These are phyloP conservation scores for Digitaria exilis DNA, from an alignment of 202 grass and related monocot species.

Conservation along the genomic window DNA sequence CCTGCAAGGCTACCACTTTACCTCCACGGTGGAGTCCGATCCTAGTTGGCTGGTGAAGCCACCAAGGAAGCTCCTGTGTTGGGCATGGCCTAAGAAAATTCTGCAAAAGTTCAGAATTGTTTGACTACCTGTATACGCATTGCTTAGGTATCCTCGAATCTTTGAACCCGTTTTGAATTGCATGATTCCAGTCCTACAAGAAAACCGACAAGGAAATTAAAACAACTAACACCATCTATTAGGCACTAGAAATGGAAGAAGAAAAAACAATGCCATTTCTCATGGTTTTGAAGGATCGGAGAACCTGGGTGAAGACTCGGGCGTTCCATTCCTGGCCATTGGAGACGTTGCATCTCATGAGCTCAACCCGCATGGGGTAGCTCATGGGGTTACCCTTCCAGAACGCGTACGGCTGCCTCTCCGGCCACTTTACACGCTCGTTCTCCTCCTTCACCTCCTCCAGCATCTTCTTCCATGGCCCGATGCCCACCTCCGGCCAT, in stretches of 20 bases:
- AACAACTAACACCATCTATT: background rate
- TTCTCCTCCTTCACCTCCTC: conserved; percentile 54
- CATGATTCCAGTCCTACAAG: conserved; percentile 46
- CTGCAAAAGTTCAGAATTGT: no score
- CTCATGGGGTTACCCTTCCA: conserved; percentile 60
- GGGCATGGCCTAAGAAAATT: no score
- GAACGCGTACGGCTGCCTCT: conserved; percentile 63
- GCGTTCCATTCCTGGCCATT: conserved; percentile 49
- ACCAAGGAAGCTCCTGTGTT: no score
- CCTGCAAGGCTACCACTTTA: no score
- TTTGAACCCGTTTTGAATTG: conserved; percentile 46
- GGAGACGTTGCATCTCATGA: conserved; percentile 53
- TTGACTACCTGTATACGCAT: conserved; percentile 59
- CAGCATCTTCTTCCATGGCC: conserved; percentile 51
- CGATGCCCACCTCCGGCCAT: conserved; percentile 69
- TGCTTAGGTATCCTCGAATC: conserved; percentile 67
- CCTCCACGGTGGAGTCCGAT: no score
- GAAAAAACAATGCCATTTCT: no score
- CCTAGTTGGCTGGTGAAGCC: no score
- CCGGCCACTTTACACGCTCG: conserved; percentile 49
- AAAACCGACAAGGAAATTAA: background rate
- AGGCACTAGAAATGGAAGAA: background rate
- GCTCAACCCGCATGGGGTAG: conserved; percentile 40
- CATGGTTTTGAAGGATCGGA: background rate
- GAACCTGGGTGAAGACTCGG: conserved; percentile 39